Evolutionary conservation across 225 moss, liverwort and hornwort genomes (phyloP).

Genomic region (Neckera pumila): DNA sequence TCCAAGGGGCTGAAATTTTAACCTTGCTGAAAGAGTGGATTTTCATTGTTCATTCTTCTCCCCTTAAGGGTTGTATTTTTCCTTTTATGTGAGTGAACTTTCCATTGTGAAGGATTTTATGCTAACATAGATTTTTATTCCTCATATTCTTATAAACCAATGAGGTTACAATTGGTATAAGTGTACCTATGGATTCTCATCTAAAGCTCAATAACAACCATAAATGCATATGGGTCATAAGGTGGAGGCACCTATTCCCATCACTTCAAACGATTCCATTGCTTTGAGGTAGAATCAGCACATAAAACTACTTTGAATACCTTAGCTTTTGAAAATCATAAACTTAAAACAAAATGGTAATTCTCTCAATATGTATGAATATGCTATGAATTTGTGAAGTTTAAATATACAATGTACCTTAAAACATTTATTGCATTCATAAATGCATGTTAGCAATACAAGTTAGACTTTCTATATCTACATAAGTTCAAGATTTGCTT

Average conservation of each 20-base stretch:
- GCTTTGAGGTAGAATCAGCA: background rate
- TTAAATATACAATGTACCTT: fast-evolving
- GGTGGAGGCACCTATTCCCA: background rate
- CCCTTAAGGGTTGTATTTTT: background rate
- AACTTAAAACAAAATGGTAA: background rate
- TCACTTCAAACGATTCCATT: background rate
- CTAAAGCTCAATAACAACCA: too few species aligned
- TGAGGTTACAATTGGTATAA: background rate
- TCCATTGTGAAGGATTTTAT: background rate
- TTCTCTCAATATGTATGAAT: background rate
- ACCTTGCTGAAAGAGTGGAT: background rate
- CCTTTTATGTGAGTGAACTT: background rate
- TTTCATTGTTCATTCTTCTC: background rate
- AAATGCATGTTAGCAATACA: too few species aligned
- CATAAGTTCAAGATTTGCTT: background rate
- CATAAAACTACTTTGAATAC: background rate
- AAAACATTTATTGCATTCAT: background rate
- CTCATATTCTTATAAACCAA: background rate
- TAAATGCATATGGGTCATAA: background rate
- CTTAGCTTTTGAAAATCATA: background rate
- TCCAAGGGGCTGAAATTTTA: too few species aligned
- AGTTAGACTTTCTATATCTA: background rate
- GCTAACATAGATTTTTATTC: fast-evolving
- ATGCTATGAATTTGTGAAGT: background rate
- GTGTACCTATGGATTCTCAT: background rate